phyloP scores from a whole-genome alignment of 129 eudicot genomes.

The Chrysanthemum seticuspe region DNA sequence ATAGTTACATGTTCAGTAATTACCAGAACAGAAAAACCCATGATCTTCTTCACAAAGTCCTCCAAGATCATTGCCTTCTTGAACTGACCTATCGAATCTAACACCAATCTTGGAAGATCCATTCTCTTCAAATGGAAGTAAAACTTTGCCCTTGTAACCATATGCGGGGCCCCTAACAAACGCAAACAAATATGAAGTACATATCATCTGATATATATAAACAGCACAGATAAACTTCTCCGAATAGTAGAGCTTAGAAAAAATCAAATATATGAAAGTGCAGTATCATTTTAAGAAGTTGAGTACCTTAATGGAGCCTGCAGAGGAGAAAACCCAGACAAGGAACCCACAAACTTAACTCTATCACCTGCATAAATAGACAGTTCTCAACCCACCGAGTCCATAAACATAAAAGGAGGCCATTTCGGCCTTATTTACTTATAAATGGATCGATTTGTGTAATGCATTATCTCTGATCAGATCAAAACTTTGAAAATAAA shows the following conservation, averaged over 20 bases:
- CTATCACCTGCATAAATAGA: conserved; percentile 73
- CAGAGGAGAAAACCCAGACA: conserved; percentile 49
- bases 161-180: conserved; percentile 64
- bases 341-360: conserved; percentile 73
- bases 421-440: neutral
- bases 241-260: too few species aligned
- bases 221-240: neutral
- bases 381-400: neutral
- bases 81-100: conserved; percentile 77
- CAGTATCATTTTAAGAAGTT: neutral
- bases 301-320: conserved; percentile 62
- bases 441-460: neutral
- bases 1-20: too few species aligned
- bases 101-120: conserved; percentile 89
- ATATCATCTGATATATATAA: neutral
- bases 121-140: conserved; percentile 81
- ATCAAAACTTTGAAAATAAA: too few species aligned
- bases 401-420: neutral
- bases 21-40: too few species aligned
- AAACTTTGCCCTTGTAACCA: conserved; percentile 83
- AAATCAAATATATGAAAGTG: too few species aligned
- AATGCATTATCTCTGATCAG: too few species aligned
- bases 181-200: neutral
- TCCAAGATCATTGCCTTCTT: conserved; percentile 91
- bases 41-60: too few species aligned